These are phyloP conservation scores for Suillus ampliporus DNA, from an alignment of 768 basidiomycete species.

Conservation along the genomic window DNA sequence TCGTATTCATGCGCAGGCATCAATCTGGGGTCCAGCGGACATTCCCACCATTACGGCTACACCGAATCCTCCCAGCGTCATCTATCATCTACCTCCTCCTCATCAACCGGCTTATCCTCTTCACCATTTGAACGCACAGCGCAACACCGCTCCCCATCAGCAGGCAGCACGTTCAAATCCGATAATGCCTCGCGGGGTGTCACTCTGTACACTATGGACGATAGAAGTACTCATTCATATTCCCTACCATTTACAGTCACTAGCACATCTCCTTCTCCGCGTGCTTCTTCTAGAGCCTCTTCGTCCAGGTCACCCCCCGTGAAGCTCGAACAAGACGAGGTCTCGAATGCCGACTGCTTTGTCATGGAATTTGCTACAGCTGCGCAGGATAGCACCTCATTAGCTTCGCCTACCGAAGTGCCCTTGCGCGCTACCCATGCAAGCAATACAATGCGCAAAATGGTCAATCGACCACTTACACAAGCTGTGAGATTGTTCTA, in stretches of 20 bases:
- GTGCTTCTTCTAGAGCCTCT: conserved; percentile 40
- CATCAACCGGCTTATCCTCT: too few species aligned
- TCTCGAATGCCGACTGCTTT: conserved; percentile 33
- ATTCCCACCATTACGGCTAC: conserved; percentile 27
- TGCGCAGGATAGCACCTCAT: conserved; percentile 42
- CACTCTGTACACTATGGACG: conserved; percentile 39
- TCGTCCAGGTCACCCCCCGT: conserved; percentile 35
- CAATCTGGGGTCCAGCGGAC: too few species aligned
- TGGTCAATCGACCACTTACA: too few species aligned
- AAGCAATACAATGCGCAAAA: conserved; percentile 66
- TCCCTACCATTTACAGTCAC: conserved; percentile 38
- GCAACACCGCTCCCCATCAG: conserved; percentile 26
- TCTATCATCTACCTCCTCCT: conserved; percentile 22
- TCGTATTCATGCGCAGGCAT: too few species aligned
- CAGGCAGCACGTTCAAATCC: conserved; percentile 25
- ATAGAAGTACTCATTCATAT: conserved; percentile 34
- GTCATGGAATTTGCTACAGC: conserved; percentile 42
- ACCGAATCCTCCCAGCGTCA: conserved; percentile 23
- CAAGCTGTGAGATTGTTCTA: too few species aligned
- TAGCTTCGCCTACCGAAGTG: conserved; percentile 66
- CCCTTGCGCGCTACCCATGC: conserved; percentile 81
- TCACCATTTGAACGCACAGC: conserved; percentile 16
- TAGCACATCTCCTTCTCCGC: conserved; percentile 41
- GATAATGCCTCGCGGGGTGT: conserved; percentile 34
- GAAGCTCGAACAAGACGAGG: conserved; percentile 38